Evolutionary conservation across 306 rosid genomes (phyloP).

Genomic region (Medicago ruthenica): DNA sequence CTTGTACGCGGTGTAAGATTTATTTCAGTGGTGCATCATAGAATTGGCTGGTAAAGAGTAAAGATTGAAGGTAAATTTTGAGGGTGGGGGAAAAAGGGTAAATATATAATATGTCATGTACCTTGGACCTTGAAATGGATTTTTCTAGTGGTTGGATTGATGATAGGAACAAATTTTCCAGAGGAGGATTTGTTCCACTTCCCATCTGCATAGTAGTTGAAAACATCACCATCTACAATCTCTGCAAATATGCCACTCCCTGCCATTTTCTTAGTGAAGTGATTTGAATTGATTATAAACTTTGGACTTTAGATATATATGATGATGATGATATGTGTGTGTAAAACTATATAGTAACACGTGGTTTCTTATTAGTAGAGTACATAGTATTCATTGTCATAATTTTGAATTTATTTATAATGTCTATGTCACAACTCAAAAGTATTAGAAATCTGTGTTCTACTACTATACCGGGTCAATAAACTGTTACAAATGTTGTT

Average conservation of each 20-base stretch:
- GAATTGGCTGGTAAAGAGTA: too few species aligned
- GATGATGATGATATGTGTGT: background rate
- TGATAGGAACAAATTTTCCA: conserved; percentile 72
- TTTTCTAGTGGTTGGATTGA: conserved; percentile 82
- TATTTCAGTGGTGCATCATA: too few species aligned
- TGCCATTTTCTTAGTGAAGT: conserved; percentile 49
- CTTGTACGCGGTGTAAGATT: too few species aligned
- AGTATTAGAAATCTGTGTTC: conserved; percentile 7
- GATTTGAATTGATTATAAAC: background rate
- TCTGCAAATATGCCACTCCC: conserved; percentile 69
- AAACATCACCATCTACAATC: conserved; percentile 74
- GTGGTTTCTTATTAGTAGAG: background rate
- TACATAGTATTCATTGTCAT: background rate
- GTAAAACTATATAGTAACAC: background rate
- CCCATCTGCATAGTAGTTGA: conserved; percentile 72
- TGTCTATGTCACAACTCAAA: background rate
- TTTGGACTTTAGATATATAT: background rate
- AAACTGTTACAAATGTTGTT: background rate
- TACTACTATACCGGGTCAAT: background rate
- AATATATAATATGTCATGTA: conserved; percentile 11
- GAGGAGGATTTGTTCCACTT: conserved; percentile 80
- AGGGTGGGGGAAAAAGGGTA: too few species aligned
- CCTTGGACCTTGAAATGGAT: conserved; percentile 92
- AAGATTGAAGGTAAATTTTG: too few species aligned
- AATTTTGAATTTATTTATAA: background rate